A percentile compares a stretch with the other conserved stretches of the same genome.
phyloP scores from a whole-genome alignment of 176 grass and related monocot species.

The Oropetium thomaeum region DNA sequence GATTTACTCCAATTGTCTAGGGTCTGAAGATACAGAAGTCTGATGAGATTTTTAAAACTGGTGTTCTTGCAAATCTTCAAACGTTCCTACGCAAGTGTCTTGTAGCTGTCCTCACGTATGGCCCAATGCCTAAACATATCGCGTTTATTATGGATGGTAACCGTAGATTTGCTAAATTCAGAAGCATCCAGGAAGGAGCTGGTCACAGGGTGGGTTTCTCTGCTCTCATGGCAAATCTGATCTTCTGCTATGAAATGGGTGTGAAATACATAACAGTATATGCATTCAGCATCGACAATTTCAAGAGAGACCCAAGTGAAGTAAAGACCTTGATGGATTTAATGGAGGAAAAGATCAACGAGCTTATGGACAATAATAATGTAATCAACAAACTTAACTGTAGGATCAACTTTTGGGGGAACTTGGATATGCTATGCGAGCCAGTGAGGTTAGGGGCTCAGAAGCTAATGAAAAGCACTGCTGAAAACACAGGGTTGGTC shows the following conservation, averaged over 20 bases:
- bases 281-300: conserved; percentile 93
- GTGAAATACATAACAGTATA: conserved; percentile 67
- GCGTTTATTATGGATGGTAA: conserved; percentile 95
- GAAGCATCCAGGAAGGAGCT: conserved; percentile 37
- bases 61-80: conserved; percentile 28
- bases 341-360: conserved; percentile 78
- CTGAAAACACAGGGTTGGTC: conserved; percentile 58
- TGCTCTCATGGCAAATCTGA: conserved; percentile 49
- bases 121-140: conserved; percentile 69
- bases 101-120: conserved; percentile 54
- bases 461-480: conserved; percentile 58
- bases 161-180: conserved; percentile 73
- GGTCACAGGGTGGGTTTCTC: conserved; percentile 66
- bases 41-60: conserved; percentile 14
- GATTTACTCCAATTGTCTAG: conserved; percentile 17
- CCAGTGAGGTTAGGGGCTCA: conserved; percentile 45
- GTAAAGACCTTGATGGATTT: conserved; percentile 69
- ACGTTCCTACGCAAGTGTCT: conserved; percentile 59
- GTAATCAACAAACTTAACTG: conserved; percentile 56
- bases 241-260: conserved; percentile 74
- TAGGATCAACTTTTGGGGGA: conserved; percentile 82
- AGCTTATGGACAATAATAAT: conserved; percentile 48
- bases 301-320: conserved; percentile 60
- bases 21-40: conserved; percentile 32
- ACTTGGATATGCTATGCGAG: conserved; percentile 55